Evolutionary conservation across 2,329 filamentous ascomycete genomes (phyloP).

Genomic region (Ophiostoma pallidulum): DNA sequence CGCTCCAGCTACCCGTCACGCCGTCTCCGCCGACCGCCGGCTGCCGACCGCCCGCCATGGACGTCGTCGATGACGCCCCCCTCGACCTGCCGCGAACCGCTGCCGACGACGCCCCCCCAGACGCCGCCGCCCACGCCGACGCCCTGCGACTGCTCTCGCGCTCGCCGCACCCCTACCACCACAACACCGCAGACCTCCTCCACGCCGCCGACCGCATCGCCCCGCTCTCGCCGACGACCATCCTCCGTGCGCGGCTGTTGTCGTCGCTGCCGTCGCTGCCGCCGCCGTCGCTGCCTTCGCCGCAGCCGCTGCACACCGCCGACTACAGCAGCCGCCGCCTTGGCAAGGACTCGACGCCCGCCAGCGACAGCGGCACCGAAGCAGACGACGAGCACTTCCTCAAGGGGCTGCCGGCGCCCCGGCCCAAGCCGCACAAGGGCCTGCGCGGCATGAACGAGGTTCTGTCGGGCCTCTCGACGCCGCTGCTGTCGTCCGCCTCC

Average conservation of each 20-base stretch:
- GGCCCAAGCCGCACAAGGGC: slow-evolving; percentile 65
- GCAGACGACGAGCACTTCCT: slow-evolving; percentile 89
- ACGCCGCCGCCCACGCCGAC: slow-evolving; percentile 16
- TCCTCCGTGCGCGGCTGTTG: background rate
- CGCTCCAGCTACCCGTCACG: too few species aligned
- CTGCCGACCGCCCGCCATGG: too few species aligned
- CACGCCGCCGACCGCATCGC: slow-evolving; percentile 36
- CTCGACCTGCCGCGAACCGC: too few species aligned
- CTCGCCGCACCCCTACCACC: slow-evolving; percentile 60
- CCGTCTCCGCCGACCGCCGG: too few species aligned
- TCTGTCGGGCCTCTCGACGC: slow-evolving; percentile 48
- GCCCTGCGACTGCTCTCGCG: slow-evolving; percentile 43
- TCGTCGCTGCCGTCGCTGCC: slow-evolving; percentile 4
- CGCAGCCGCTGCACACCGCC: slow-evolving; percentile 4
- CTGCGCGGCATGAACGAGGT: slow-evolving; percentile 51
- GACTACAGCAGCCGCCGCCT: slow-evolving; percentile 11
- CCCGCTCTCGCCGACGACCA: slow-evolving; percentile 6
- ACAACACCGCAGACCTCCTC: slow-evolving; percentile 45
- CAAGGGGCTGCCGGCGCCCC: slow-evolving; percentile 74
- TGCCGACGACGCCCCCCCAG: background rate
- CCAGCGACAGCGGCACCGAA: slow-evolving; percentile 87
- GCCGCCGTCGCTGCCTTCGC: slow-evolving; percentile 4
- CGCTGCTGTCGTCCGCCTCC: slow-evolving; percentile 39
- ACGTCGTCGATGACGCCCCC: background rate
- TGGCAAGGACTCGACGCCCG: slow-evolving; percentile 46